A percentile compares a stretch with the other conserved stretches of the same genome.
phyloP scores from a whole-genome alignment of 2,329 filamentous ascomycete species.

The Colletotrichum tropicale region DNA sequence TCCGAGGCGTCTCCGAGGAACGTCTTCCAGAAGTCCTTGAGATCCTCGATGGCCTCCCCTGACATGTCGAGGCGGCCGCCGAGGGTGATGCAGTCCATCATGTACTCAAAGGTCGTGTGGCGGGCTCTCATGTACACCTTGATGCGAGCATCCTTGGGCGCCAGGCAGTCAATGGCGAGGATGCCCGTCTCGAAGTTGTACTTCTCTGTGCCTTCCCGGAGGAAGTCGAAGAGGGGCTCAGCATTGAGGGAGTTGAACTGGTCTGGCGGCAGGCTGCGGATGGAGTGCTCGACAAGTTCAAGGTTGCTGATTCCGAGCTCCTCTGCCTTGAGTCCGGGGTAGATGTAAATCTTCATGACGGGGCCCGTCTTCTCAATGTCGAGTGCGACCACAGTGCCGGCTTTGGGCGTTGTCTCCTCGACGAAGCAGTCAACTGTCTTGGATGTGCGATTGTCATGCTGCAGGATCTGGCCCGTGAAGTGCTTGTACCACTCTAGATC shows the following conservation, averaged over 20 bases:
- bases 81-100: slow-evolving; percentile 18
- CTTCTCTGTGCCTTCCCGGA: slow-evolving; percentile 2
- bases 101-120: slow-evolving; percentile 10
- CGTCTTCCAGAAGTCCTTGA: slow-evolving; percentile 7
- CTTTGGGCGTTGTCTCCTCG: slow-evolving; percentile 13
- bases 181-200: slow-evolving; percentile 18
- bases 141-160: slow-evolving; percentile 4
- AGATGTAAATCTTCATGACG: slow-evolving; percentile 18
- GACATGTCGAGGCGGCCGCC: slow-evolving; percentile 15
- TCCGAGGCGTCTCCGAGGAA: slow-evolving; percentile 4
- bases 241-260: slow-evolving; percentile 1
- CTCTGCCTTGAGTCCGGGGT: slow-evolving; percentile 10
- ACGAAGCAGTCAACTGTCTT: slow-evolving; percentile 9
- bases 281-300: slow-evolving; percentile 5
- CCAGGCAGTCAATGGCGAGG: slow-evolving; percentile 11
- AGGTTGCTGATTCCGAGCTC: slow-evolving; percentile 16
- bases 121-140: slow-evolving; percentile 14
- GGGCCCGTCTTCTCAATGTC: slow-evolving; percentile 17
- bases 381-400: slow-evolving; percentile 9
- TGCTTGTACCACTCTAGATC: slow-evolving; percentile 16
- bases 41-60: slow-evolving; percentile 9
- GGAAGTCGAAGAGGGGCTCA: slow-evolving; percentile 1
- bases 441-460: background rate
- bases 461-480: slow-evolving; percentile 9
- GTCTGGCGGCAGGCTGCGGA: background rate